These are phyloP conservation scores for Massarina eburnea DNA, from an alignment of 2,329 filamentous ascomycete species.

Conservation along the genomic window DNA sequence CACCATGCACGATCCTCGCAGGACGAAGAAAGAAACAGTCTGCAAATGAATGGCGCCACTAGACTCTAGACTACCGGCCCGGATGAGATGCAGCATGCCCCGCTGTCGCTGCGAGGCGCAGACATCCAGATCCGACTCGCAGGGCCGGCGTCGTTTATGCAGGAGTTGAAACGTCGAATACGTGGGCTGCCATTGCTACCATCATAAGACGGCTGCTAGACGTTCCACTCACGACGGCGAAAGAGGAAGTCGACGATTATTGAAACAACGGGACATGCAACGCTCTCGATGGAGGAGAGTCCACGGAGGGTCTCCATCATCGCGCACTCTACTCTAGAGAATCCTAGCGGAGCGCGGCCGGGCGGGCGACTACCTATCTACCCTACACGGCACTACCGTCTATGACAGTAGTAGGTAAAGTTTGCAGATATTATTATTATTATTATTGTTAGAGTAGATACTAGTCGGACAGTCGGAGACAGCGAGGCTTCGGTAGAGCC, in stretches of 20 bases:
- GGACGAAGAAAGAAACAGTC: constrained; percentile 10
- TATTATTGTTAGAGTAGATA: no score
- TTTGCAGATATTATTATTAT: no score
- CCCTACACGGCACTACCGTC: no score
- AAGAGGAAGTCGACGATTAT: constrained; percentile 20
- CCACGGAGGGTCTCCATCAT: background rate
- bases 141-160: constrained; percentile 29
- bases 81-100: constrained; percentile 10
- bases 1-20: constrained; percentile 15
- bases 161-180: constrained; percentile 36
- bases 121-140: constrained; percentile 16
- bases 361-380: no score
- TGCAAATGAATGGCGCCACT: constrained; percentile 28
- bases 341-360: no score
- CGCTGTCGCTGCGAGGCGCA: constrained; percentile 30
- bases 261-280: constrained; percentile 30
- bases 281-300: constrained; percentile 6
- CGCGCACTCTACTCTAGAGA: no score
- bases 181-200: constrained; percentile 38
- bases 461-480: constrained; percentile 18
- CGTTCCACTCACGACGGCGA: constrained; percentile 28
- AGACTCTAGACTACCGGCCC: no score
- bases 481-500: constrained; percentile 15
- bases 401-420: no score
- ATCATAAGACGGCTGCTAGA: constrained; percentile 12